Evolutionary conservation across 2,329 filamentous ascomycete genomes (phyloP).

Genomic region (Cytospora paraplurivora): DNA sequence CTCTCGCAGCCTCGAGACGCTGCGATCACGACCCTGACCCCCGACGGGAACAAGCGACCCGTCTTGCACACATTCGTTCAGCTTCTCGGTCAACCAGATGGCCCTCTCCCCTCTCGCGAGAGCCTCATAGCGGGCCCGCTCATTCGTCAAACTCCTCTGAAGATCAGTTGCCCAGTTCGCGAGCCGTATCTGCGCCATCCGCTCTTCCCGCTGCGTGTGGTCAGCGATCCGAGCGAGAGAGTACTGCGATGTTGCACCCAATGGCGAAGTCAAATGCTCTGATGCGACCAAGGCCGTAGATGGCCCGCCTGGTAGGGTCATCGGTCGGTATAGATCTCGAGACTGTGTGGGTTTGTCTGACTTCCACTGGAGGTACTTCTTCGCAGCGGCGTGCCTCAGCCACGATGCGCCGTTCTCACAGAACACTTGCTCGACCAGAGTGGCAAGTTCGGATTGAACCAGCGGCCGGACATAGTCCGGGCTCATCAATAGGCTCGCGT

Average conservation of each 20-base stretch:
- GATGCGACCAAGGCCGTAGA: constrained; percentile 21
- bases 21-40: constrained; percentile 9
- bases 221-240: constrained; percentile 62
- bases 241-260: constrained; percentile 48
- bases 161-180: constrained; percentile 83
- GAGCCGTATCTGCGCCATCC: constrained; percentile 58
- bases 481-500: constrained; percentile 91
- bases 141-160: constrained; percentile 73
- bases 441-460: constrained; percentile 69
- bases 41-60: constrained; percentile 59
- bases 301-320: constrained; percentile 32
- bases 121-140: constrained; percentile 68
- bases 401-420: constrained; percentile 76
- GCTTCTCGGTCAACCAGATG: constrained; percentile 67
- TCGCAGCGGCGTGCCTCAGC: constrained; percentile 79
- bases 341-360: constrained; percentile 35
- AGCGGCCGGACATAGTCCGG: constrained; percentile 86
- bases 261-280: constrained; percentile 29
- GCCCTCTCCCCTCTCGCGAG: constrained; percentile 65
- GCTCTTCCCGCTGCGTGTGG: constrained; percentile 39
- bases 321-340: constrained; percentile 41
- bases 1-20: constrained; percentile 16
- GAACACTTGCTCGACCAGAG: constrained; percentile 74
- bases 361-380: constrained; percentile 78
- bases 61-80: constrained; percentile 68